Evolutionary conservation across 441 rosid genomes (phyloP), one percentile per base, ranked within the genome.

Genomic region (Jatropha podagrica): DNA sequence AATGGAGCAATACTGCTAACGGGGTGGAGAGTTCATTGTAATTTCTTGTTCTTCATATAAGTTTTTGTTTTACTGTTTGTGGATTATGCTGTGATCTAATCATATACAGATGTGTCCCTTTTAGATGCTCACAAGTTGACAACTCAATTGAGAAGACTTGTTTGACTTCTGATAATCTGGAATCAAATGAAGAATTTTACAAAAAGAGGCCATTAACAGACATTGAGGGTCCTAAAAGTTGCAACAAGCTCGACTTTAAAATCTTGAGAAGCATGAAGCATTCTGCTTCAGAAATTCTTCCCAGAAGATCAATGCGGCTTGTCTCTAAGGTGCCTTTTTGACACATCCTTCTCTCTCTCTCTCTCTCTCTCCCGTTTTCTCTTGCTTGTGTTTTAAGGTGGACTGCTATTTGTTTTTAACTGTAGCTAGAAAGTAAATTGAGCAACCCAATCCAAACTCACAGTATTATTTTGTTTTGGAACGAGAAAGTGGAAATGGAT

Each of bases 21-120:
- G 89, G 84, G 74, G 79, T 63, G 83, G 90, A 87, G 77, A 80
- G 79, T 72, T 86, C 86, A 85, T 89, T 81, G 90, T 89, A 87
- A 89, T 77, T 79, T 74, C 81, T 17, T 80, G 41, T 76, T 86
- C 85, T 67, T 41, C 65, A 27, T 32, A 69, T 74, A 76, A 74
- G 63, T 74, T 63, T 54, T 73, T 78, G 18, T 63, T 62, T 40
- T 56, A 44, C 68, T 78, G 70, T 55, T 73, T 73, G 74, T 66
- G 18, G 77, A 51, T 78, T 72, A 48, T 63, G 72, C 70, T 55
- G 65, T 77, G 37, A 75, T 77, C 76, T 79, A 78, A 79, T 61
- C 55, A 65, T 76, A 14, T 76, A 7, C 26, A 13, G 14, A 62
- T 58, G 10, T 72, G 49, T 44, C 51, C 61, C 77, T 79, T 78